A percentile compares a stretch with the other conserved stretches of the same genome.
These are phyloP conservation scores for Malassezia yamatoensis DNA, from an alignment of 1,284 basidiomycete species.

Conservation along the genomic window DNA sequence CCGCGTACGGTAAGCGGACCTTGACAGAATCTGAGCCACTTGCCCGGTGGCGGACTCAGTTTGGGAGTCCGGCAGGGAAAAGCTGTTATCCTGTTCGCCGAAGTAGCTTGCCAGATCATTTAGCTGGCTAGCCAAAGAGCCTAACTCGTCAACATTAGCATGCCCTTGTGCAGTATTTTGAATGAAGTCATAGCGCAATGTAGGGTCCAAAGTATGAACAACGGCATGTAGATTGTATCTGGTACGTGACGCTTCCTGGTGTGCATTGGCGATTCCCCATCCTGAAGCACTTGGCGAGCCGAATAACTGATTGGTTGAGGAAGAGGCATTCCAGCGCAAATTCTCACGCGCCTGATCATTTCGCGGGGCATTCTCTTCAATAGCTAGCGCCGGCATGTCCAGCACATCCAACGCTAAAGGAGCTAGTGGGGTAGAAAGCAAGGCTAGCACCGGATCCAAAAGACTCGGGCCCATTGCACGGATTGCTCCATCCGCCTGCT, in stretches of 20 bases:
- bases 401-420: constrained; percentile 78
- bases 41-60: constrained; percentile 26
- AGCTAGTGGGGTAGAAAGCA: constrained; percentile 74
- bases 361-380: constrained; percentile 50
- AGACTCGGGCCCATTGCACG: constrained; percentile 71
- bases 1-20: constrained; percentile 19
- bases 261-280: constrained; percentile 39
- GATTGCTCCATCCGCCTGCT: constrained; percentile 46
- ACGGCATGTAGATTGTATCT: constrained; percentile 37
- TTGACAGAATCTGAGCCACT: constrained; percentile 32
- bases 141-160: constrained; percentile 20
- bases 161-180: constrained; percentile 10
- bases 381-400: constrained; percentile 67
- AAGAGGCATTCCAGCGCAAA: constrained; percentile 9
- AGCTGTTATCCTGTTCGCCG: constrained; percentile 28
- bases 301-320: constrained; percentile 9
- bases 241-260: constrained; percentile 31
- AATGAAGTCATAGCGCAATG: constrained; percentile 31
- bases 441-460: constrained; percentile 75
- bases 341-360: constrained; percentile 53
- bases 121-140: constrained; percentile 40
- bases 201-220: constrained; percentile 37
- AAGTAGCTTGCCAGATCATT: constrained; percentile 44
- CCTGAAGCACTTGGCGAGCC: constrained; percentile 36
- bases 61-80: constrained; percentile 14